These are phyloP conservation scores for Fusarium abutilonis DNA, from an alignment of 2,329 filamentous ascomycete species.

Conservation along the genomic window DNA sequence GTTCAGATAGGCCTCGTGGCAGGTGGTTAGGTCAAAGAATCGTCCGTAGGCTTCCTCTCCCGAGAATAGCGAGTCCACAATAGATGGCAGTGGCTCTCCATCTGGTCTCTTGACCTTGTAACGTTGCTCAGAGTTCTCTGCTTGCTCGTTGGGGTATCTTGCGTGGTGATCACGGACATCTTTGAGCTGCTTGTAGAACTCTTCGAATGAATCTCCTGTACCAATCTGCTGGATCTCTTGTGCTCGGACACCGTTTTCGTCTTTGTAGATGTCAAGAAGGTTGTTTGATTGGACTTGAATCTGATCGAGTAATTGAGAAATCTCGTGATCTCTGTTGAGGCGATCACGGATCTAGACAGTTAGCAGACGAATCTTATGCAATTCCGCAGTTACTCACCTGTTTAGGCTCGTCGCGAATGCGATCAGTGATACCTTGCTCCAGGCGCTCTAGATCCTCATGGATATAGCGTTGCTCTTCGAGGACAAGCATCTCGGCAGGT, in stretches of 20 bases:
- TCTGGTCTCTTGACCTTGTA: conserved; percentile 78
- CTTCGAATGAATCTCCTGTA: conserved; percentile 85
- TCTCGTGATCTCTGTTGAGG: conserved; percentile 90
- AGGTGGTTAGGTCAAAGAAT: conserved; percentile 86
- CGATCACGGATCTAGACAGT: conserved; percentile 80
- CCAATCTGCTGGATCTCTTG: conserved; percentile 87
- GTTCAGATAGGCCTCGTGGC: conserved; percentile 91
- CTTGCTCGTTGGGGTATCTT: conserved; percentile 91
- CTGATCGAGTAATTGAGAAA: conserved; percentile 84
- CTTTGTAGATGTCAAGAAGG: conserved; percentile 84
- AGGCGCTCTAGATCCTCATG: conserved; percentile 97
- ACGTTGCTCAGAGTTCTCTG: conserved; percentile 92
- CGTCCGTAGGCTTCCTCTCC: conserved; percentile 94
- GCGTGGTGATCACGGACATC: conserved; percentile 88
- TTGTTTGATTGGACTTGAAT: conserved; percentile 87
- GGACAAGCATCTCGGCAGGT: conserved; percentile 72
- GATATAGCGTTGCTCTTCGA: conserved; percentile 93
- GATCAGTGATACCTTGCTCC: conserved; percentile 92
- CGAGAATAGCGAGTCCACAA: conserved; percentile 92
- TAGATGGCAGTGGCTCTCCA: conserved; percentile 69
- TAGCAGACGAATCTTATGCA: conserved; percentile 23
- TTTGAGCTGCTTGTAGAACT: conserved; percentile 87
- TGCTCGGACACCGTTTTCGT: conserved; percentile 75
- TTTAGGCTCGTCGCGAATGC: conserved; percentile 86
- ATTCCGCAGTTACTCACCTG: conserved; percentile 67